Conservation (phyloP, 441 rosid species). For the Arabidopsis lyrata region DNA sequence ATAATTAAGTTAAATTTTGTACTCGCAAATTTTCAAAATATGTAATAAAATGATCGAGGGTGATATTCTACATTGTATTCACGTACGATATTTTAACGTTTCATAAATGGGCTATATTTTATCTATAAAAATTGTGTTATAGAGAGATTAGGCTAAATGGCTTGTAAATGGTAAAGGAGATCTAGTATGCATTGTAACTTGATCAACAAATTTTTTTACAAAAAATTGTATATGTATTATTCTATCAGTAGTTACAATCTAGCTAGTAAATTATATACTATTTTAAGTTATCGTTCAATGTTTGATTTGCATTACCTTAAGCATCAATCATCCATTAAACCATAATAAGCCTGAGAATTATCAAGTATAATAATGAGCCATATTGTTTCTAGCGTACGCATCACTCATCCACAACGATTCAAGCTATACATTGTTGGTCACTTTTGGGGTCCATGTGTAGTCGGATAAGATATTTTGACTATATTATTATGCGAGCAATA, state of each 20-base stretch:
- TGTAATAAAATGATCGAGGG: neutral
- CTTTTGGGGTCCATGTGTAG: conserved; percentile 30
- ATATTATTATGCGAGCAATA: conserved; percentile 26
- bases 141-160: neutral
- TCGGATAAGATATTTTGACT: conserved; percentile 41
- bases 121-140: neutral
- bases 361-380: neutral
- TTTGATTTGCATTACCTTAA: neutral
- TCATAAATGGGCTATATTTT: neutral
- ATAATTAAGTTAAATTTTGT: neutral
- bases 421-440: neutral
- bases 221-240: neutral
- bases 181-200: no score
- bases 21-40: neutral
- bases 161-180: neutral
- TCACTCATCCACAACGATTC: neutral
- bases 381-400: neutral
- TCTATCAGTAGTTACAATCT: neutral
- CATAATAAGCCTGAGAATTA: neutral
- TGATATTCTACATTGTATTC: neutral
- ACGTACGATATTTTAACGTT: neutral
- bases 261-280: no score
- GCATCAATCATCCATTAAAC: neutral
- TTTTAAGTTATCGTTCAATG: neutral
- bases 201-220: neutral